Evolutionary conservation across 441 rosid species (phyloP), one percentile per base, ranked within the genome.

Genomic region (Lepidium campestre): DNA sequence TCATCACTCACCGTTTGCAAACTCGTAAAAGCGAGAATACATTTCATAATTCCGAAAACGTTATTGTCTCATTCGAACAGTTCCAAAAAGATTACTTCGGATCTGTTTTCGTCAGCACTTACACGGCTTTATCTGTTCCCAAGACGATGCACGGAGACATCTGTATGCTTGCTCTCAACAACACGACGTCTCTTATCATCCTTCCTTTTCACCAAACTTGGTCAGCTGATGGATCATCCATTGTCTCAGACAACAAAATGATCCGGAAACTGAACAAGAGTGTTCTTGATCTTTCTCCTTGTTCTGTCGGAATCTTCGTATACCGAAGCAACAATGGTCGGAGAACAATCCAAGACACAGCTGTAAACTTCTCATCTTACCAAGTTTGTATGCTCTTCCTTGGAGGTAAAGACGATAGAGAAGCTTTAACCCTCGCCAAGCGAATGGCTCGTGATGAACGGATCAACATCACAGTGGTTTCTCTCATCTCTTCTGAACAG

Each of bases 1-100:
- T 87, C 64, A 73, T 87, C 31, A 66, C 82, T 52, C 94, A 83
- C 76, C 54, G 72, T 19, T 57, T 75, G 42, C 77, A 55, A 36
- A 60, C 57, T 6, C 75, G 44, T 1, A 32, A 68, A 25, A 31
- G 50, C 41, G 69, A 68, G 1, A n/a, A 40, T 15, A 29, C 20
- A 11, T 63, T 57, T 4, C 70, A 67, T 57, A 67, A 68, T 45
- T 78, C 83, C 0, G 83, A 74, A n/a, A 78, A 69, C 27, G 79
- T 84, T 10, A 40, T 81, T 2, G 9, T n/a, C 34, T 63, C 75
- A 0, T 75, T 78, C 46, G 75, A 58, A 4, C 73, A 63, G 20
- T 72, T 78, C 60, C 57, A 37, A 3, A 69, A 54, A 47, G 50
- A 40, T n/a, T 56, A 15, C 55, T 58, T 55, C 17, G 72, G 76